Evolutionary conservation across 768 basidiomycete genomes (phyloP), one percentile per base, ranked within the genome.

Genomic region (Lactifluus subvellereus): DNA sequence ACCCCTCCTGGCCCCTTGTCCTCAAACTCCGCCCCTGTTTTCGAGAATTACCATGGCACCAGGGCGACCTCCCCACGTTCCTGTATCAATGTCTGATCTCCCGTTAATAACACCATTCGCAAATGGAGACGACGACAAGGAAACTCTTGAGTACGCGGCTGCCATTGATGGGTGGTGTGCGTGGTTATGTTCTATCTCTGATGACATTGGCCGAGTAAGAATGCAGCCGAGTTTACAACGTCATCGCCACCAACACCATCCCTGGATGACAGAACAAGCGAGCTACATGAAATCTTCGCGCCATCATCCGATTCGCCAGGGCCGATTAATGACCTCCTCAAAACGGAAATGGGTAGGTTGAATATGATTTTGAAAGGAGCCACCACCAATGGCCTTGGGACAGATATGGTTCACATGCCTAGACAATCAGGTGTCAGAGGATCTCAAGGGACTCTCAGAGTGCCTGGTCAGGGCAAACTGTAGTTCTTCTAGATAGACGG

Each of bases 11-110:
- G 20, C 9, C 0, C 35, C 38, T 20, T 47, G 14, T 27, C 62
- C 48, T 56, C 49, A 51, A 50, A 59, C 62, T 5, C 65, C 62
- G 16, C 61, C 57, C 16, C 27, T 64, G 14, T 57, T 64, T 54
- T 48, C 62, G 27, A 47, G 59, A 37, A 27, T 13, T 16, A 20
- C 18, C n/a, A 33, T 37, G 3, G 11, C 50, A 18, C 37, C 37
- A 32, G 20, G 47, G 30, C n/a, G 9, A 27, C n/a, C 14, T 38
- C 37, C 43, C 20, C 42, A 30, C 14, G 13, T 33, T 35, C 63
- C 54, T 37, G 40, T 9, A 18, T 50, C 63, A 11, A 60, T 60
- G 63, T 30, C 27, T 8, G 63, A 60, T 50, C 48, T 60, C 33
- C 54, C 33, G 16, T 37, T 54, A 47, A 14, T 43, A 37, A 8